Percentiles rank a stretch among this genome's conserved stretches.
phyloP scores from a whole-genome alignment of 805 yeast genomes.

The Pichia paraexigua region DNA sequence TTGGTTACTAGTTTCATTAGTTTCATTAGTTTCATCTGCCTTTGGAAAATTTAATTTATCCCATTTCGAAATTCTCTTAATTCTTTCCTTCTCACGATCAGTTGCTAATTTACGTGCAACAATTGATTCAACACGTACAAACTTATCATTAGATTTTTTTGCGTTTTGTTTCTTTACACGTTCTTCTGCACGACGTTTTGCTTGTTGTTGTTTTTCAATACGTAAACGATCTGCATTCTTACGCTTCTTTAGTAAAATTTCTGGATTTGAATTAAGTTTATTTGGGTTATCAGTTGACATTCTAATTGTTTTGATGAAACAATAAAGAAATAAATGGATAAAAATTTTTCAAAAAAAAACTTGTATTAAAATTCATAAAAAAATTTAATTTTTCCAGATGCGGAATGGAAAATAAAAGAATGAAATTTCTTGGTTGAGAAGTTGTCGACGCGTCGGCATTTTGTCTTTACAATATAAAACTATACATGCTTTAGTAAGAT shows the following conservation, averaged over 20 bases:
- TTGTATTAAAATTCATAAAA: neutral
- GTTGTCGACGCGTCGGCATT: neutral
- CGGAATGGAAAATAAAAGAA: neutral
- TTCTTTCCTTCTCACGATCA: constrained; percentile 60
- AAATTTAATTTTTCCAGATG: neutral
- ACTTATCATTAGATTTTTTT: constrained; percentile 39
- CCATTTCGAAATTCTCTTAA: constrained; percentile 50
- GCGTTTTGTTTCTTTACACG: constrained; percentile 36
- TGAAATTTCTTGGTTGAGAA: neutral
- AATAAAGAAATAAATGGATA: neutral
- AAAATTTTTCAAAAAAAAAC: constrained; percentile 1
- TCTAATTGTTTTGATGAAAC: neutral
- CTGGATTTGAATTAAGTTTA: constrained; percentile 54
- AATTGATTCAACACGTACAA: constrained; percentile 67
- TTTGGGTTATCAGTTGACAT: constrained; percentile 2
- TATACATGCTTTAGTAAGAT: constrained; percentile 15
- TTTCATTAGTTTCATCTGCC: constrained; percentile 21
- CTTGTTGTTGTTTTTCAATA: constrained; percentile 63
- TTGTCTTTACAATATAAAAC: too few relatives aligned
- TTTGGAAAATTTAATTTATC: constrained; percentile 30
- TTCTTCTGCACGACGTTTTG: constrained; percentile 41
- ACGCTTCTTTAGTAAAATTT: constrained; percentile 68
- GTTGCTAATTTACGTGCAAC: constrained; percentile 59
- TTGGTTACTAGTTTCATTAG: constrained; percentile 23
- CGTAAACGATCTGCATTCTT: constrained; percentile 70